phyloP scores from a whole-genome alignment of 805 yeast genomes.

The Lachancea dasiensis region DNA sequence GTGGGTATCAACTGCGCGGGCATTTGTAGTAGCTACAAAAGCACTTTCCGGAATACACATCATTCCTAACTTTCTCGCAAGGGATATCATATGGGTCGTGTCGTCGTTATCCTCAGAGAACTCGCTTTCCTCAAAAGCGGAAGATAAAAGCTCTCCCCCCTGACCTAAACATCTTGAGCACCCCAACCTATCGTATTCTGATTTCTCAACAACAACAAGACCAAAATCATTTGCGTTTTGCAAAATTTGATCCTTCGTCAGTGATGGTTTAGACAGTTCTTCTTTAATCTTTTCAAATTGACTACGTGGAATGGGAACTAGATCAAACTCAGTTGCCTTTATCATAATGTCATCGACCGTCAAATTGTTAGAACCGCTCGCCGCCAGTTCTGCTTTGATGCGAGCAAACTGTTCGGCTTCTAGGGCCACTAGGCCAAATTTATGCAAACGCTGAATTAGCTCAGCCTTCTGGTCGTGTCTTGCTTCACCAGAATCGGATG shows the following conservation, averaged over 20 bases:
- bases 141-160: constrained; percentile 9
- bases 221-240: constrained; percentile 33
- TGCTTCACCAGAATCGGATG: too few species aligned
- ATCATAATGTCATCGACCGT: constrained; percentile 18
- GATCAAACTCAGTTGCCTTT: constrained; percentile 31
- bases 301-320: constrained; percentile 34
- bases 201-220: constrained; percentile 31
- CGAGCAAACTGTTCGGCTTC: constrained; percentile 29
- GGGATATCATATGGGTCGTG: constrained; percentile 29
- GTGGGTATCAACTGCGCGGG: constrained; percentile 46
- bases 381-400: constrained; percentile 23
- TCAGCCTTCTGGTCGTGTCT: too few species aligned
- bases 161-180: constrained; percentile 6
- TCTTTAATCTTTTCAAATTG: constrained; percentile 29
- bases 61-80: constrained; percentile 43
- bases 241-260: constrained; percentile 17
- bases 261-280: constrained; percentile 28
- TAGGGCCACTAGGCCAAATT: constrained; percentile 9
- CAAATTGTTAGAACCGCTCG: constrained; percentile 11
- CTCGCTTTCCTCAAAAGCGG: constrained; percentile 8
- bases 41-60: constrained; percentile 54
- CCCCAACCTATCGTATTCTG: constrained; percentile 30
- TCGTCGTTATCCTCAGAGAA: constrained; percentile 12
- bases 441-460: constrained; percentile 10
- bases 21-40: constrained; percentile 57